Percentiles rank a stretch among this genome's conserved stretches.
phyloP scores from a whole-genome alignment of 2,329 filamentous ascomycete genomes.

The Mariannaea elegans region DNA sequence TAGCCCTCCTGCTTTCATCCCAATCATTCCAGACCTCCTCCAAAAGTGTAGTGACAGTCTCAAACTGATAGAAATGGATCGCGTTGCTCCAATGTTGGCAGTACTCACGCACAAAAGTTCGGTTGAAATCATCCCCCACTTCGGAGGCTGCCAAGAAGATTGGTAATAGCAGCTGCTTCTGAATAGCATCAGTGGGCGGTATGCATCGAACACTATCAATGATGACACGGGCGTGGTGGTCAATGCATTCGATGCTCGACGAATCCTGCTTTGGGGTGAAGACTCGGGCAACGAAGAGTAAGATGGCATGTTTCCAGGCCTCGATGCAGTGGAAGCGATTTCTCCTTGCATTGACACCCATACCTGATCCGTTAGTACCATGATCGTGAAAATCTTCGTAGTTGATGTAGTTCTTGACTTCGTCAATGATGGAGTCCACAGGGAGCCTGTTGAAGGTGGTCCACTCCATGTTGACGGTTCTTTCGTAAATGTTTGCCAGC shows the following conservation, averaged over 20 bases:
- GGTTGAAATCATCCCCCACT: constrained; percentile 4
- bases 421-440: constrained; percentile 1
- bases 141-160: constrained; percentile 3
- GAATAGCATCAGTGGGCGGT: not conserved
- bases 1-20: not conserved
- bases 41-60: constrained; percentile 3
- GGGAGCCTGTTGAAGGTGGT: constrained; percentile 5
- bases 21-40: constrained; percentile 8
- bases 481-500: constrained; percentile 6
- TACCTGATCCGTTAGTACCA: not conserved
- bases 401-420: constrained; percentile 11
- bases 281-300: constrained; percentile 7
- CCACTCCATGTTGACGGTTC: constrained; percentile 1
- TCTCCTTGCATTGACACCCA: constrained; percentile 1
- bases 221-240: constrained; percentile 5
- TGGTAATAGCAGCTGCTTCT: constrained; percentile 6
- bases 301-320: constrained; percentile 11
- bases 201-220: constrained; percentile 6
- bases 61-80: constrained; percentile 8
- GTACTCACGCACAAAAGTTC: not conserved
- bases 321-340: constrained; percentile 16
- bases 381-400: not conserved
- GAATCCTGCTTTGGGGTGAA: constrained; percentile 3
- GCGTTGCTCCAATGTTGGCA: constrained; percentile 3
- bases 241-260: not conserved